phyloP scores from a whole-genome alignment of 352 stramenopile species.

The Phytophthora hybrid region DNA sequence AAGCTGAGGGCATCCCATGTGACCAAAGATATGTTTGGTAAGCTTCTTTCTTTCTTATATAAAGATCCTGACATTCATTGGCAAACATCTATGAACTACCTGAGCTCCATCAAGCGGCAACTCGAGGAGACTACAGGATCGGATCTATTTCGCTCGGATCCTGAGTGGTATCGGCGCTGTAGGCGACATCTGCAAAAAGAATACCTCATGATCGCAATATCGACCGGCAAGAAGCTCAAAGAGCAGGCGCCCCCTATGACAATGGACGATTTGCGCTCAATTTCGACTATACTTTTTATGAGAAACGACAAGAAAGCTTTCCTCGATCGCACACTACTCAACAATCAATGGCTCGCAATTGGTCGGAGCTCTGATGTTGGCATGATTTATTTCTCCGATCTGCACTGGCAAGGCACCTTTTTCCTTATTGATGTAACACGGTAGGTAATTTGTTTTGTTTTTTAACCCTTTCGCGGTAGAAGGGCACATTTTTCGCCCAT shows the following conservation, averaged over 20 bases:
- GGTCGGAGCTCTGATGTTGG: constrained; percentile 14
- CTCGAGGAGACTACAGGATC: constrained; percentile 2
- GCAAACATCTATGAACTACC: constrained; percentile 23
- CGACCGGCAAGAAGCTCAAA: constrained; percentile 10
- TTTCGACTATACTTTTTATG: constrained; percentile 15
- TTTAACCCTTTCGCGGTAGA: too few species aligned
- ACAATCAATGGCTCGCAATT: constrained; percentile 12
- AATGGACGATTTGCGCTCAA: constrained; percentile 7
- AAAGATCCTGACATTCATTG: constrained; percentile 4
- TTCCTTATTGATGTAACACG: constrained; percentile 1
- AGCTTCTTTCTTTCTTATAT: neutral
- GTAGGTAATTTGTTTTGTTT: neutral
- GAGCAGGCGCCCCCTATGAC: constrained; percentile 10
- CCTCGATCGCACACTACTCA: constrained; percentile 10
- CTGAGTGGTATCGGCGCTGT: constrained; percentile 16
- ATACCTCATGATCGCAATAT: constrained; percentile 8
- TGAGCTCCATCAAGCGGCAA: constrained; percentile 20
- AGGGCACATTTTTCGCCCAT: too few species aligned
- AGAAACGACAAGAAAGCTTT: constrained; percentile 18
- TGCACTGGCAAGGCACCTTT: constrained; percentile 15
- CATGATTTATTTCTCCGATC: neutral
- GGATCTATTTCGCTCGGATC: neutral
- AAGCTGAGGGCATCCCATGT: neutral
- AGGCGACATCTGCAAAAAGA: constrained; percentile 19
- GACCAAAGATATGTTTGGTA: neutral